phyloP scores from a whole-genome alignment of 306 rosid species.

The Lathyrus oleraceus region DNA sequence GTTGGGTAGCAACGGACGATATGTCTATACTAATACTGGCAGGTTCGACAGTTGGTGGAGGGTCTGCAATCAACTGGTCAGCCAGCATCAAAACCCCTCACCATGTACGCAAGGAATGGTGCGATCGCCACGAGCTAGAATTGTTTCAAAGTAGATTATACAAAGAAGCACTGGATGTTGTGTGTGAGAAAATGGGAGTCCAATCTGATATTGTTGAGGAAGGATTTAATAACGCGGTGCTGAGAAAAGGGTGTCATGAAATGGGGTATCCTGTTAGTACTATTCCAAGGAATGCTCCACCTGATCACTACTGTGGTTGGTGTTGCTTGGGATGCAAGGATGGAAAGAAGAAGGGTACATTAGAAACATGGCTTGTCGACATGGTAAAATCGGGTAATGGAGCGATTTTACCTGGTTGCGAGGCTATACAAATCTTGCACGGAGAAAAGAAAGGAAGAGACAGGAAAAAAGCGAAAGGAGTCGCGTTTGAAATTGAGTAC shows the following conservation, averaged over 20 bases:
- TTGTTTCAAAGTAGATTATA: conserved; percentile 58
- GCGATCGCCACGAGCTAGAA: conserved; percentile 49
- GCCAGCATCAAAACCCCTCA: conserved; percentile 62
- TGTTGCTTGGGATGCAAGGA: conserved; percentile 77
- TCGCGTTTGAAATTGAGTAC: conserved; percentile 47
- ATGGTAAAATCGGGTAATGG: conserved; percentile 75
- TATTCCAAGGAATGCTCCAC: conserved; percentile 66
- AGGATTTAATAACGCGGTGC: conserved; percentile 68
- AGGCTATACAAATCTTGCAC: conserved; percentile 55
- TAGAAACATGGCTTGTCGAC: conserved; percentile 85
- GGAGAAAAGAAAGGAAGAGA: conserved; percentile 47
- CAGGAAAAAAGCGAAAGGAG: conserved; percentile 49
- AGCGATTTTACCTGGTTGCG: conserved; percentile 62
- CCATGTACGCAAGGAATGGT: conserved; percentile 70
- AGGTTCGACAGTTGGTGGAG: conserved; percentile 86
- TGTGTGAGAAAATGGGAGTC: conserved; percentile 76
- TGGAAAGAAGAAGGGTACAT: conserved; percentile 68
- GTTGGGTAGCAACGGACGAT: conserved; percentile 59
- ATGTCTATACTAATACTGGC: conserved; percentile 60
- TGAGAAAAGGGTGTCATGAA: conserved; percentile 76
- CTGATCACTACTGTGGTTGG: conserved; percentile 84
- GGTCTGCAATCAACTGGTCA: conserved; percentile 81
- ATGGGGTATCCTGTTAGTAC: conserved; percentile 60
- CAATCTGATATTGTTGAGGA: conserved; percentile 60
- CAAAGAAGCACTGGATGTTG: conserved; percentile 63